Evolutionary conservation across 345 rosid species (phyloP).

Genomic region (Angophora floribunda): DNA sequence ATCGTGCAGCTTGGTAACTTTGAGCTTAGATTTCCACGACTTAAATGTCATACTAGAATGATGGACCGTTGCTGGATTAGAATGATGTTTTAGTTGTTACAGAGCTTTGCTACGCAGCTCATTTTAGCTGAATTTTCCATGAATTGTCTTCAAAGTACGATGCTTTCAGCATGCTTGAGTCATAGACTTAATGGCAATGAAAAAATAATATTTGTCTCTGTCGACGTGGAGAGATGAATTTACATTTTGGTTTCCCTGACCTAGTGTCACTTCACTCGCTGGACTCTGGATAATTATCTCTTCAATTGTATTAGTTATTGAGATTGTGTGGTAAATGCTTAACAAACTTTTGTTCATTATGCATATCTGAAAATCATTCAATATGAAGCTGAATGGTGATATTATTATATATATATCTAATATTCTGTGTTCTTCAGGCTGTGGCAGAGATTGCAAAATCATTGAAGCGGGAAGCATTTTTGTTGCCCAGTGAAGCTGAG

Average conservation of each 20-base stretch:
- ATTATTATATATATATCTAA: neutral
- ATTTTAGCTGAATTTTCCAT: neutral
- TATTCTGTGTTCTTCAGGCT: constrained; percentile 38
- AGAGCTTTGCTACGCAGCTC: neutral
- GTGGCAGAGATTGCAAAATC: constrained; percentile 72
- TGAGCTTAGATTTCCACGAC: neutral
- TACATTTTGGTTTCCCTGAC: neutral
- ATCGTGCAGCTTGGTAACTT: neutral
- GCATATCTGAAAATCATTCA: neutral
- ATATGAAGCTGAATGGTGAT: neutral
- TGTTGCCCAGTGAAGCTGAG: constrained; percentile 45
- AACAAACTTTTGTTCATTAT: neutral
- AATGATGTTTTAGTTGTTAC: neutral
- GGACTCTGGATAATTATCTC: neutral
- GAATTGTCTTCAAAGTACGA: neutral
- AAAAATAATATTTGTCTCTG: neutral
- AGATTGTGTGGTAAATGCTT: neutral
- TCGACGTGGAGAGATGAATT: neutral
- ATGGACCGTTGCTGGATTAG: neutral
- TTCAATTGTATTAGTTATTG: neutral
- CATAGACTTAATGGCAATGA: neutral
- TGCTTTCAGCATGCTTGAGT: neutral
- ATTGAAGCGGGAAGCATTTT: constrained; percentile 56
- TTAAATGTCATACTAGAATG: neutral
- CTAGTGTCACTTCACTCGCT: neutral